These are phyloP conservation scores for Mucor velutinosus DNA, from an alignment of 371 early-diverging fungal species.

Conservation along the genomic window DNA sequence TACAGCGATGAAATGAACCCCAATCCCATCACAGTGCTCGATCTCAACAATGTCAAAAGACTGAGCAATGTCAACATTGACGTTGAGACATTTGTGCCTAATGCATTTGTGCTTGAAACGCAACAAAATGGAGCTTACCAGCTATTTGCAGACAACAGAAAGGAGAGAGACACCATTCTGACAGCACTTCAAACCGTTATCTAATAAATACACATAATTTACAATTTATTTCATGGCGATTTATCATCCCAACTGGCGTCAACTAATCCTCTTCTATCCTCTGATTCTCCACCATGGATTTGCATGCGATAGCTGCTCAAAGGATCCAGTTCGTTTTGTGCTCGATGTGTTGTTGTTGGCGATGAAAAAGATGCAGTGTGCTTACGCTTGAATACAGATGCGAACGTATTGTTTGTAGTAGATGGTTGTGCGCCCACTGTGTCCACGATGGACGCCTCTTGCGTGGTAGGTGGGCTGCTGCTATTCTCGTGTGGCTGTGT, in stretches of 20 bases:
- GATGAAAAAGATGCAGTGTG: slow-evolving; percentile 7
- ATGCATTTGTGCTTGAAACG: slow-evolving; percentile 47
- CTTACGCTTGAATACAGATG: slow-evolving; percentile 4
- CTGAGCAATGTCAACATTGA: slow-evolving; percentile 36
- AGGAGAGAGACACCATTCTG: slow-evolving; percentile 21
- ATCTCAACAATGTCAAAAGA: slow-evolving; percentile 40
- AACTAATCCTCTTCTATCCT: slow-evolving; percentile 24
- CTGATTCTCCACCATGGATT: slow-evolving; percentile 17
- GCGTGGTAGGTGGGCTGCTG: neutral
- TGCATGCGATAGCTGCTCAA: slow-evolving; percentile 20
- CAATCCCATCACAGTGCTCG: slow-evolving; percentile 48
- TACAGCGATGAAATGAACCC: slow-evolving; percentile 23
- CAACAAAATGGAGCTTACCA: slow-evolving; percentile 38
- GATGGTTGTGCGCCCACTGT: neutral
- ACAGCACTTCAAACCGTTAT: slow-evolving; percentile 46
- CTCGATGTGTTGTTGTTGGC: slow-evolving; percentile 19
- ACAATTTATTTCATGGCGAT: neutral
- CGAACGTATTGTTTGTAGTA: neutral
- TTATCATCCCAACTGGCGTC: slow-evolving; percentile 4
- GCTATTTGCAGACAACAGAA: slow-evolving; percentile 38
- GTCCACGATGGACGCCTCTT: neutral
- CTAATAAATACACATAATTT: slow-evolving; percentile 11
- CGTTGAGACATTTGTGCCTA: slow-evolving; percentile 44
- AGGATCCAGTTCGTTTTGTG: slow-evolving; percentile 33
- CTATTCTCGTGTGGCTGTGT: neutral